These are phyloP conservation scores for Periconia digitata DNA, from an alignment of 2,329 filamentous ascomycete species.

Conservation along the genomic window DNA sequence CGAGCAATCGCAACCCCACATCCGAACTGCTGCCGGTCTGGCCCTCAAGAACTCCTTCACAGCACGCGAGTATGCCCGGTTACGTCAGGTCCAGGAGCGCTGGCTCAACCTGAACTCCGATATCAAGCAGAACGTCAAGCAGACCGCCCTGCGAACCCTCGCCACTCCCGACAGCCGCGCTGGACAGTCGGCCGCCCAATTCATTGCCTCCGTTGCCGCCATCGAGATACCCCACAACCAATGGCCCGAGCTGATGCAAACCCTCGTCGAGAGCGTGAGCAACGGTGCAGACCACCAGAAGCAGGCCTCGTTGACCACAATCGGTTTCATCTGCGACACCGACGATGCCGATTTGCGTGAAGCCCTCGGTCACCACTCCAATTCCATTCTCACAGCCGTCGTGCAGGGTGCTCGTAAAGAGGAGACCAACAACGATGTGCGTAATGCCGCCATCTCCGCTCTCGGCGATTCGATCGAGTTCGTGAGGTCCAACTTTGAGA, in stretches of 20 bases:
- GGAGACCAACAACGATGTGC: slow-evolving; percentile 87
- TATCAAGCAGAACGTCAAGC: slow-evolving; percentile 86
- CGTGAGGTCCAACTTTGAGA: slow-evolving; percentile 97
- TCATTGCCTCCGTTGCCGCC: slow-evolving; percentile 89
- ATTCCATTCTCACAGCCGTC: slow-evolving; percentile 95
- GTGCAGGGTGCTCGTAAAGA: slow-evolving; percentile 97
- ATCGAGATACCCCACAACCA: slow-evolving; percentile 92
- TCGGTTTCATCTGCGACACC: slow-evolving; percentile 97
- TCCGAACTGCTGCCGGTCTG: slow-evolving; percentile 91
- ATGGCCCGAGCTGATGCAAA: slow-evolving; percentile 89
- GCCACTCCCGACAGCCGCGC: slow-evolving; percentile 77
- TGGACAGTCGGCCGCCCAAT: slow-evolving; percentile 87
- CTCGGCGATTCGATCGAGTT: slow-evolving; percentile 97
- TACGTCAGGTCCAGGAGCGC: slow-evolving; percentile 89
- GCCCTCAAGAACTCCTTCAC: slow-evolving; percentile 98
- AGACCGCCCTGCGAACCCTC: slow-evolving; percentile 85
- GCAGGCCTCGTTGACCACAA: slow-evolving; percentile 91
- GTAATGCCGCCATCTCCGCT: slow-evolving; percentile 87
- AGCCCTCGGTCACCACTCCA: slow-evolving; percentile 82
- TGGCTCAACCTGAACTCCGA: slow-evolving; percentile 83
- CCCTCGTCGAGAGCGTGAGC: slow-evolving; percentile 89
- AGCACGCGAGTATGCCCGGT: slow-evolving; percentile 82
- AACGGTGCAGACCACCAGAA: slow-evolving; percentile 85
- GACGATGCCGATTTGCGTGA: slow-evolving; percentile 84
- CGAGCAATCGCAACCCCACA: slow-evolving; percentile 77